A percentile compares a stretch with the other conserved stretches of the same genome.
These are phyloP conservation scores for Sporothrix humicola DNA, from an alignment of 2,329 filamentous ascomycete genomes.

Conservation along the genomic window DNA sequence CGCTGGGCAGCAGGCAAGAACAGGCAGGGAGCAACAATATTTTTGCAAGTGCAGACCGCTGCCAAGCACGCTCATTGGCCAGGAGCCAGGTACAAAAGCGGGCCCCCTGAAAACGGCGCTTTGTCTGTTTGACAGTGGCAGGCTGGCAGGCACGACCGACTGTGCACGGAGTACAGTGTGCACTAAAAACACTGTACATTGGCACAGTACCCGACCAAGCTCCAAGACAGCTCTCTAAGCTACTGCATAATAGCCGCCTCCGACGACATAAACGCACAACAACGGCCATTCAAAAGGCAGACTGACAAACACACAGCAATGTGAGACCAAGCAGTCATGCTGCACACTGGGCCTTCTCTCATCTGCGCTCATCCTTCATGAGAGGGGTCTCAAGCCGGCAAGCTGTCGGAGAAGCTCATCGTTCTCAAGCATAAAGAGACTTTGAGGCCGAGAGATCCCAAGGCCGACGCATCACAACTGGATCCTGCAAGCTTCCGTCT, in stretches of 20 bases:
- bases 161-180: neutral
- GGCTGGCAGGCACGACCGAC: constrained; percentile 1
- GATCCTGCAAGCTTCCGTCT: neutral
- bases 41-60: constrained; percentile 26
- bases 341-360: neutral
- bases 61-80: constrained; percentile 27
- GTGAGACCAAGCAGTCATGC: constrained; percentile 13
- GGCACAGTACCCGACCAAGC: neutral
- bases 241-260: neutral
- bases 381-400: neutral
- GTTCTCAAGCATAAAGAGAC: neutral
- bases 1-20: constrained; percentile 24
- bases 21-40: constrained; percentile 32
- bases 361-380: constrained; percentile 5
- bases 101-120: constrained; percentile 1
- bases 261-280: neutral
- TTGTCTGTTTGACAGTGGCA: neutral
- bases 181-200: neutral
- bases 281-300: neutral
- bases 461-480: constrained; percentile 16
- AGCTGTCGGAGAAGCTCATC: too few species aligned
- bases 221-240: constrained; percentile 10
- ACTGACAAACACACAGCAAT: neutral
- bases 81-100: constrained; percentile 22
- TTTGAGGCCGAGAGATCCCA: neutral